Evolutionary conservation across 2,329 filamentous ascomycete genomes (phyloP).

Genomic region (Colletotrichum graminicola): DNA sequence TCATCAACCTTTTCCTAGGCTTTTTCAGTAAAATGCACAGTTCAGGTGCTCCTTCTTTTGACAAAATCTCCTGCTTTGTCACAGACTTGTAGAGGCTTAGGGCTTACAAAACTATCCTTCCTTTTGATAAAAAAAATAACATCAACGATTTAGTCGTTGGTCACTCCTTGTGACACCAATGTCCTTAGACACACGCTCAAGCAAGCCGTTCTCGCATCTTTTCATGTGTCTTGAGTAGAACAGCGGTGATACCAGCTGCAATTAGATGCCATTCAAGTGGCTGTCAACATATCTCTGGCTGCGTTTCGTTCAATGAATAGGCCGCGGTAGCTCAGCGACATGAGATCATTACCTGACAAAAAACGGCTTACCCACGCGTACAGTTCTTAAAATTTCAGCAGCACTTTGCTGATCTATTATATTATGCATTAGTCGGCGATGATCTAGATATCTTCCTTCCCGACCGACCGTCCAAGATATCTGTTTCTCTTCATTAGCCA

Average conservation of each 20-base stretch:
- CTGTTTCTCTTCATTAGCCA: no score
- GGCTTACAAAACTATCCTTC: no score
- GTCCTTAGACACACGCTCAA: neutral
- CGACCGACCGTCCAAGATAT: fast-evolving
- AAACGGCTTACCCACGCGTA: constrained; percentile 3
- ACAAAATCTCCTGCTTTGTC: no score
- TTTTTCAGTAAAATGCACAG: neutral
- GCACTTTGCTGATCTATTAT: neutral
- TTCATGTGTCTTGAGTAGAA: neutral
- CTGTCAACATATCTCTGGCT: neutral
- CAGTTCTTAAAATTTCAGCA: neutral
- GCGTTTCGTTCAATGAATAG: constrained; percentile 8
- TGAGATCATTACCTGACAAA: constrained; percentile 6
- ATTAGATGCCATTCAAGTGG: neutral
- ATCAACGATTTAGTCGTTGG: no score
- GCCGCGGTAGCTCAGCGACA: neutral
- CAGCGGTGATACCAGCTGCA: neutral
- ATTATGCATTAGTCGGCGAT: neutral
- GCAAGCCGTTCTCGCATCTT: neutral
- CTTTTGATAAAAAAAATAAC: no score
- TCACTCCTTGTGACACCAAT: no score
- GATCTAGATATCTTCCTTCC: no score
- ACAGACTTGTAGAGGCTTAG: neutral
- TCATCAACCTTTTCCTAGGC: neutral
- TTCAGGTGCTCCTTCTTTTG: no score